Conservation (phyloP, 192 early-diverging fungal species). For the Chytriomyces hyalinus region DNA sequence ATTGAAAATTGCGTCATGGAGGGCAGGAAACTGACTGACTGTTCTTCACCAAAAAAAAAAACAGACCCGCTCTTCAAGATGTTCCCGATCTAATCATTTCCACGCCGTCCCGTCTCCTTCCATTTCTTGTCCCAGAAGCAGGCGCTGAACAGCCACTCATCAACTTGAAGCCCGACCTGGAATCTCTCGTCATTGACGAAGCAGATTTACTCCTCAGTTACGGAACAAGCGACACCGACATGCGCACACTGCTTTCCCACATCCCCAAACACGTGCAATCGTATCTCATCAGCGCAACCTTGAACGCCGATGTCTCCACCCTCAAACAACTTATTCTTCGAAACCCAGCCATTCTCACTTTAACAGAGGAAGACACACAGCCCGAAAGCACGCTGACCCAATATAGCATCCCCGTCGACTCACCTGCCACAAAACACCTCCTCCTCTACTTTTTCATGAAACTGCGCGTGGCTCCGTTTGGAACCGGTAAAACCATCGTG, state of each 20-base stretch:
- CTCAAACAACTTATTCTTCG: constrained; percentile 85
- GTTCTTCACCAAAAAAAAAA: constrained; percentile 11
- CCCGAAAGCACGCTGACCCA: constrained; percentile 68
- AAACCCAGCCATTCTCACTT: constrained; percentile 84
- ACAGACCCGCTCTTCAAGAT: constrained; percentile 80
- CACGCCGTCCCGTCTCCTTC: constrained; percentile 82
- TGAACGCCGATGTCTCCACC: constrained; percentile 83
- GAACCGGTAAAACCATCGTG: constrained; percentile 88
- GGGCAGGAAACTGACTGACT: neutral
- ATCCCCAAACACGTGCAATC: constrained; percentile 90
- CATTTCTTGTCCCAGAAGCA: constrained; percentile 62
- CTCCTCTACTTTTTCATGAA: constrained; percentile 89
- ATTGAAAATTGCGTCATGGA: neutral
- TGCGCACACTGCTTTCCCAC: constrained; percentile 73
- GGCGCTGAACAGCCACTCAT: constrained; percentile 43
- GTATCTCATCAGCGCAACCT: constrained; percentile 92
- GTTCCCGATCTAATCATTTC: constrained; percentile 85
- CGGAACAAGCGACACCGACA: constrained; percentile 85
- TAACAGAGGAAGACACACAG: constrained; percentile 67
- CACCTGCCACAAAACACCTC: constrained; percentile 69
- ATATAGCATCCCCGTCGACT: constrained; percentile 77
- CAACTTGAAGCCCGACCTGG: constrained; percentile 61
- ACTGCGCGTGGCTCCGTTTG: constrained; percentile 72
- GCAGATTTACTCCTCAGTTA: constrained; percentile 93
- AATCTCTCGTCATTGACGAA: constrained; percentile 94